Evolutionary conservation across 352 stramenopile species (phyloP), one percentile per base, ranked within the genome.

Genomic region (Phytophthora hybrid): DNA sequence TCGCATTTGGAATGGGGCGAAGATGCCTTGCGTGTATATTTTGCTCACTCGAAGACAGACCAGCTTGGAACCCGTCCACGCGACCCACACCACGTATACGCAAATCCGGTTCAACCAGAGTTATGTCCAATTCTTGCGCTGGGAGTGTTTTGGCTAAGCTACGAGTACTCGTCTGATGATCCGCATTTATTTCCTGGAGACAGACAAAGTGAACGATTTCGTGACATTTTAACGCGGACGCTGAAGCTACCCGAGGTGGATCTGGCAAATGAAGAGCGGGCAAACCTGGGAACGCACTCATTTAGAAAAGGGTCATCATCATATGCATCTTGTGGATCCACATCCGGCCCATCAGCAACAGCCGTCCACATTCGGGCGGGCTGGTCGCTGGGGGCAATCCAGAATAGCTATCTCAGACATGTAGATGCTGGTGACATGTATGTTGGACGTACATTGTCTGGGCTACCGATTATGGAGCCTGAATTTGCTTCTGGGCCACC

Each of bases 31-130:
- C 61, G 70, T 18, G 71, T 84, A 0, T 80, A 73, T 51, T 86
- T 84, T 41, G 66, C 75, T 0, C 67, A 85, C 26, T 82, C 77
- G 67, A 82, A 84, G 34, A 82, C 74, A 7, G 64, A 81, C 19
- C 68, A 86, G 21, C 46, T 47, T 10, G 29, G 49, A 8, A 29
- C 44, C 10, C 44, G 16, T n/a, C 65, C 71, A 29, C 57, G 59
- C 4, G 76, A 86, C 54, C 74, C 76, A 18, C 64, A 57, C 11
- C 76, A 82, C 44, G 29, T 82, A 8, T 84, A 82, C 39, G 63
- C 73, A 21, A 82, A 84, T 49, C 76, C 73, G 39, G 21, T 71
- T 1, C 2, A 32, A 18, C 79, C 65, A n/a, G 53, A 76, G 46
- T 63, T 82, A 0, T 85, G 76, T 13, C 69, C 69, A 6, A 66